These are phyloP conservation scores for Erodium maritimum DNA, from an alignment of 345 rosid species.

Conservation along the genomic window DNA sequence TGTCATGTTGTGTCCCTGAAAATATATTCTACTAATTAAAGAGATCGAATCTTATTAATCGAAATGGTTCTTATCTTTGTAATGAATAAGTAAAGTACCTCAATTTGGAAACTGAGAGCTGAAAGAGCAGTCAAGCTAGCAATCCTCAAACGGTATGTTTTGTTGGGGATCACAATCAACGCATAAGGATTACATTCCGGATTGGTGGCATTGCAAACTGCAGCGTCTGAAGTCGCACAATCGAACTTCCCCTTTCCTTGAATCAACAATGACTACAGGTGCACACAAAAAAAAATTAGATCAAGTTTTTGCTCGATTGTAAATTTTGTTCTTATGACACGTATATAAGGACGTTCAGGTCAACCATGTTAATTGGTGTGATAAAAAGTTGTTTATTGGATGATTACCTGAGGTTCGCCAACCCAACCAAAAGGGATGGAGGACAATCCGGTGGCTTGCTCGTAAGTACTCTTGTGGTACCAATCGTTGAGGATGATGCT, in stretches of 20 bases:
- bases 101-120: conserved; percentile 67
- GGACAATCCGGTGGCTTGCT: conserved; percentile 48
- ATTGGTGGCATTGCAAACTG: conserved; percentile 30
- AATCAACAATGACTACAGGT: conserved; percentile 48
- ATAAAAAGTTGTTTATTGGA: neutral
- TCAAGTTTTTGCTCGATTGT: too few relatives aligned
- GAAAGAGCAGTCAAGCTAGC: conserved; percentile 48
- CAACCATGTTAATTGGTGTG: neutral
- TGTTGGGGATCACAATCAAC: conserved; percentile 40
- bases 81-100: conserved; percentile 21
- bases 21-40: too few relatives aligned
- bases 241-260: conserved; percentile 62
- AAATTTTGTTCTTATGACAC: too few relatives aligned
- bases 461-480: conserved; percentile 59
- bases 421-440: conserved; percentile 55
- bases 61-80: too few relatives aligned
- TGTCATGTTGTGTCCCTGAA: conserved; percentile 62
- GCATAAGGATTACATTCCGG: conserved; percentile 38
- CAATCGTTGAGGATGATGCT: conserved; percentile 60
- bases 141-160: conserved; percentile 51
- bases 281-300: neutral
- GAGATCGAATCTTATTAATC: too few relatives aligned
- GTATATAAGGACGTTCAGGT: too few relatives aligned
- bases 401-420: conserved; percentile 56
- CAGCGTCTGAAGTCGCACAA: conserved; percentile 27